phyloP scores from a whole-genome alignment of 345 rosid genomes.

The Psidium guajava region DNA sequence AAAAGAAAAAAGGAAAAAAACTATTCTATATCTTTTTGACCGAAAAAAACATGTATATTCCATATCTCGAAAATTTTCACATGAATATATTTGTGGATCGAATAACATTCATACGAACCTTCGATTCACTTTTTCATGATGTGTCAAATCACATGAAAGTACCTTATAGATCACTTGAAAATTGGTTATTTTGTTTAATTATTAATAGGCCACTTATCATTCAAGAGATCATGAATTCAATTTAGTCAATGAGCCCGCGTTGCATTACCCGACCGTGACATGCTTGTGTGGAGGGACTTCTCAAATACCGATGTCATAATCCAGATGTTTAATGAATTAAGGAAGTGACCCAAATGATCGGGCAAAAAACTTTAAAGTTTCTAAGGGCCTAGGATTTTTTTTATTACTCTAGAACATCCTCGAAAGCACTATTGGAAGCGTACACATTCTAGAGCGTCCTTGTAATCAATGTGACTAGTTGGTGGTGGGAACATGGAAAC shows the following conservation, averaged over 20 bases:
- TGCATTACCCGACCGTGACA: fast-evolving
- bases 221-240: neutral
- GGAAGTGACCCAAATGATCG: neutral
- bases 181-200: neutral
- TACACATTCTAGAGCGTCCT: neutral
- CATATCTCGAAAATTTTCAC: neutral
- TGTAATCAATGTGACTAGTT: neutral
- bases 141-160: neutral
- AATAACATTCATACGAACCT: neutral
- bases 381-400: neutral
- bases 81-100: neutral
- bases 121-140: neutral
- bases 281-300: fast-evolving
- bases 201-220: neutral
- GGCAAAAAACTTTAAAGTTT: neutral
- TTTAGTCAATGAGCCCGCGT: fast-evolving
- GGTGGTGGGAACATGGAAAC: neutral
- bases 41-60: too few species aligned
- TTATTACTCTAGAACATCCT: neutral
- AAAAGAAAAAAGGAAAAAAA: neutral
- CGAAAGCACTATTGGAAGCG: neutral
- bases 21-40: neutral
- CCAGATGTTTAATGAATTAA: fast-evolving
- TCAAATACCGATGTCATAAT: neutral
- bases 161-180: neutral